These are phyloP conservation scores for Atkinsonella hypoxylon DNA, from an alignment of 2,329 filamentous ascomycete genomes.

Conservation along the genomic window DNA sequence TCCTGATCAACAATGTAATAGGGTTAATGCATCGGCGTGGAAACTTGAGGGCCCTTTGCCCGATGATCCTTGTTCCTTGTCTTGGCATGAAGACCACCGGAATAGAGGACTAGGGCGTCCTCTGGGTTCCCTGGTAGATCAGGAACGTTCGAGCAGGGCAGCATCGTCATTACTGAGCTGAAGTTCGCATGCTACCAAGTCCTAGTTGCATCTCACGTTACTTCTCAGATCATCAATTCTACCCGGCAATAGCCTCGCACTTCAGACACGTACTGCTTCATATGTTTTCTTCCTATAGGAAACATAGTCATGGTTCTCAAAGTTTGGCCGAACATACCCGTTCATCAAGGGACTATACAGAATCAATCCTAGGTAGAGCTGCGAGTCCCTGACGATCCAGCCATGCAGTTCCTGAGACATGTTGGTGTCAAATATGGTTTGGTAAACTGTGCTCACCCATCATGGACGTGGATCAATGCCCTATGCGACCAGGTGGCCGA, in stretches of 20 bases:
- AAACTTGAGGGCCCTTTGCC: conserved; percentile 9
- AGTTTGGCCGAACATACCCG: no score
- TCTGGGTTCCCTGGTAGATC: conserved; percentile 2
- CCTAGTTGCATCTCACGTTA: no score
- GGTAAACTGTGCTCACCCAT: conserved; percentile 14
- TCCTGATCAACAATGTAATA: conserved; percentile 11
- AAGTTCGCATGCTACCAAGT: no score
- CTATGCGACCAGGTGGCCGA: conserved; percentile 35
- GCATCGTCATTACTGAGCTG: no score
- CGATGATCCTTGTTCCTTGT: conserved; percentile 6
- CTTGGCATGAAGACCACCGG: background rate
- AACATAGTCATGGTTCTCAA: no score
- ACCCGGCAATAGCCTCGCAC: no score
- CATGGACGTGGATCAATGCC: conserved; percentile 15
- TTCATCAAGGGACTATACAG: no score
- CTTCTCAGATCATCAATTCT: no score
- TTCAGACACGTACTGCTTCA: no score
- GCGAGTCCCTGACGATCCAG: conserved; percentile 2
- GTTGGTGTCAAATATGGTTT: no score
- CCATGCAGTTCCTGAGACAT: conserved; percentile 13
- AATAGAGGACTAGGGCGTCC: background rate
- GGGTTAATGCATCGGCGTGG: conserved; percentile 12
- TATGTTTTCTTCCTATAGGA: no score
- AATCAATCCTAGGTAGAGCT: background rate
- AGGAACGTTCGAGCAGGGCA: no score